Evolutionary conservation across 2,329 filamentous ascomycete genomes (phyloP).

Genomic region (Fusarium torreyae): DNA sequence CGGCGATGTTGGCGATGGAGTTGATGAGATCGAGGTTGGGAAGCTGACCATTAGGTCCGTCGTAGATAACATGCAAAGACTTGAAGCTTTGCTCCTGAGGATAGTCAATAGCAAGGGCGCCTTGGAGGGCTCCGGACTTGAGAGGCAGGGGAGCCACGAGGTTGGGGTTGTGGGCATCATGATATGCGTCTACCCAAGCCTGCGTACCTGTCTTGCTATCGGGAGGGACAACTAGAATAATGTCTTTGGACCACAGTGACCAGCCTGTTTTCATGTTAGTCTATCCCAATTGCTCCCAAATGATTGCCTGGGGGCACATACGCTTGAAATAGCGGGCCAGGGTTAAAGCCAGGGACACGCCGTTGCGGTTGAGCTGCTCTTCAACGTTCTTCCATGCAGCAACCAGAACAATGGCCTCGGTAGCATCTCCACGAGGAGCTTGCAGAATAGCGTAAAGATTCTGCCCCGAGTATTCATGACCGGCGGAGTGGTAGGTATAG

Average conservation of each 20-base stretch:
- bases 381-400: constrained; percentile 90
- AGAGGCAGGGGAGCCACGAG: constrained; percentile 83
- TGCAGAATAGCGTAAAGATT: constrained; percentile 96
- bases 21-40: constrained; percentile 98
- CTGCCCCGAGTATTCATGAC: constrained; percentile 81
- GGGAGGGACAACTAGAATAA: constrained; percentile 89
- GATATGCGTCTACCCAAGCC: constrained; percentile 98
- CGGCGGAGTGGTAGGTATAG: constrained; percentile 87
- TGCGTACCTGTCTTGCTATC: constrained; percentile 93
- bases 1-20: constrained; percentile 88
- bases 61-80: constrained; percentile 91
- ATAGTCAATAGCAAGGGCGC: constrained; percentile 94
- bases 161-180: constrained; percentile 84
- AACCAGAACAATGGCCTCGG: constrained; percentile 94
- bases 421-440: constrained; percentile 94
- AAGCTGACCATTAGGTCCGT: constrained; percentile 94
- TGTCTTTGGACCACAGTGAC: constrained; percentile 99
- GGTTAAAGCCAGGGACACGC: constrained; percentile 87
- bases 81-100: constrained; percentile 88
- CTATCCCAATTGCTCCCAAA: neutral
- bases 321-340: constrained; percentile 95
- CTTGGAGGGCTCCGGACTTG: constrained; percentile 94
- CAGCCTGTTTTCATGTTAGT: constrained; percentile 71
- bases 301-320: constrained; percentile 51
- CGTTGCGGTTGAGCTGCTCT: constrained; percentile 85